Evolutionary conservation across 2,329 filamentous ascomycete species (phyloP), one percentile per base, ranked within the genome.

Genomic region (Calonectria henricotiae): DNA sequence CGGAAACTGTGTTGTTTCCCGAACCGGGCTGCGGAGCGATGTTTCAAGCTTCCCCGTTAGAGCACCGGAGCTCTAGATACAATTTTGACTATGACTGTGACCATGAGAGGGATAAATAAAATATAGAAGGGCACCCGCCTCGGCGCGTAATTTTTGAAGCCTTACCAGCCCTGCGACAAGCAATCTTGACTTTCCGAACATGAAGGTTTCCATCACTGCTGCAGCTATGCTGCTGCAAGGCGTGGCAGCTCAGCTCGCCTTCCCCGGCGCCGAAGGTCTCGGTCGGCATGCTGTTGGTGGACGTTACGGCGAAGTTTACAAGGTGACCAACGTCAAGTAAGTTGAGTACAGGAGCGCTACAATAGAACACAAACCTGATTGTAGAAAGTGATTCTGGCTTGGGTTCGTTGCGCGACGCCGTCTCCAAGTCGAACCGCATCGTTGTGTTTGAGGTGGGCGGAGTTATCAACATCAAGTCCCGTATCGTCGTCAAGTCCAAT

Each of bases 401-500:
- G 7, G 82, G 82, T 5, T 83, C 81, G 0, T 75, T 83, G 5
- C 77, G 82, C 20, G 78, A 83, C 13, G 82, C 82, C 0, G 75
- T 83, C 79, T 87, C 41, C 82, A 81, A 25, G 75, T 82, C 70
- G 66, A 85, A 41, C 81, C 83, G 85, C 8, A 86, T 84, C 20
- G 79, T 87, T 12, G 83, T 86, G 3, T 87, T 87, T 71, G 82
- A 84, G 1, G 81, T 86, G 1, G 85, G 85, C 8, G 86, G 86
- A 2, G 79, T 86, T 1, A 87, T 87, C 67, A 83, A 83, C 12
- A 85, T 86, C 49, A 81, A 77, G 12, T 82, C 83, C 0, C 83
- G 85, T 11, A 79, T 87, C 4, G 82, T 86, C 0, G 82, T 87
- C 25, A 84, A 82, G 3, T 75, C 76, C 12, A 85, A 86, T 0